Base-by-base conservation (phyloP, 2,329 filamentous ascomycete species). In the Fusarium musae region DNA sequence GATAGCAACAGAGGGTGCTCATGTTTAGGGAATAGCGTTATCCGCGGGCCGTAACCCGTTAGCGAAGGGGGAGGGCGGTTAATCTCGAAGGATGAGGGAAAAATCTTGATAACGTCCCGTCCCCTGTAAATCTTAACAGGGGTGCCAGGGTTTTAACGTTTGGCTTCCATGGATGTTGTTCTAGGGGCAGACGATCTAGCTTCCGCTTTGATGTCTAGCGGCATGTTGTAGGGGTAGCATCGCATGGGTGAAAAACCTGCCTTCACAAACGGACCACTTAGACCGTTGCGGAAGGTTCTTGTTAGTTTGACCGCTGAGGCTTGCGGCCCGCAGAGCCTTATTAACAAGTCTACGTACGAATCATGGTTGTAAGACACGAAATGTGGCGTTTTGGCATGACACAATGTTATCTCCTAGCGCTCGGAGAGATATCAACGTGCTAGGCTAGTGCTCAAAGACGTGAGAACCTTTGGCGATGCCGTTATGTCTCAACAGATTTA, bases 241-340 rank as follows among this genome's bases (percentile, higher is more conserved):
- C 21, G 36, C 49, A 44, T 44, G 19, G 17, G 37, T 37, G 21
- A 26, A 52, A 50, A 59, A 59, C 37, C 32, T 56, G 63, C 34
- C 67, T 59, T 52, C 13, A 17, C 47, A 47, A 26, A 36, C 44
- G 44, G 56, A 21, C 32, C 54, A 57, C 50, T 34, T 34, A 40
- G 50, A 43, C 57, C 19, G 5, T 52, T 46, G 23, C 36, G 53
- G 49, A 70, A 70, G 47, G 53, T 59, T 63, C 28, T 23, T 36
- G 44, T 58, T n/a, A 57, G 47, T 30, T 17, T 60, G 15, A 9
- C 56, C 66, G 44, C 53, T 50, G 19, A 49, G 37, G 36, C 53
- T 53, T 62, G 44, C 69, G 69, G 58, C 37, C 68, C 69, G 69
- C 63, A 54, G 47, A 69, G 59, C 69, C 69, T 53, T 60, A 46